Conservation (phyloP, 2,329 filamentous ascomycete species). For the Trichoderma koningii region DNA sequence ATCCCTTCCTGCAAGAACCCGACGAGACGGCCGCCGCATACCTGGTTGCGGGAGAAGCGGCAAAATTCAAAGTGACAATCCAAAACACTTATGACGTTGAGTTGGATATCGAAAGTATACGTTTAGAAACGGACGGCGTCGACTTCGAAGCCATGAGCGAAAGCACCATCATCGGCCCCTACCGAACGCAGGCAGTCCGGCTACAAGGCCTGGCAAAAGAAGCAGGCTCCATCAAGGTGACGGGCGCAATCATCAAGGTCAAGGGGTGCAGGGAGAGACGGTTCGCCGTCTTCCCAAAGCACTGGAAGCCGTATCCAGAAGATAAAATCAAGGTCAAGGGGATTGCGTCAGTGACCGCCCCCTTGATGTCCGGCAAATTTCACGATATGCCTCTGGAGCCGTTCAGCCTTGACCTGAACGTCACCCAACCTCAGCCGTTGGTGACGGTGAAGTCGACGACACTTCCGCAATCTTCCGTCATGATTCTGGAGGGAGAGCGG, state of each 20-base stretch:
- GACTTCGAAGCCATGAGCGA: constrained; percentile 68
- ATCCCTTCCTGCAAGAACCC: constrained; percentile 77
- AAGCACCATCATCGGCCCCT: constrained; percentile 72
- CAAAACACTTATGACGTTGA: constrained; percentile 96
- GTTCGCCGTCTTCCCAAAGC: constrained; percentile 79
- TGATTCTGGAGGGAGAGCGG: constrained; percentile 89
- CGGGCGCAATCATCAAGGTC: constrained; percentile 77
- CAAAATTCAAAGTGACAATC: constrained; percentile 77
- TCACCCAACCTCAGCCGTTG: constrained; percentile 78
- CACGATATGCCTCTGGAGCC: constrained; percentile 48
- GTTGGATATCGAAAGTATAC: constrained; percentile 81
- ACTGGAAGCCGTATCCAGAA: constrained; percentile 71
- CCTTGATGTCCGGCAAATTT: constrained; percentile 44
- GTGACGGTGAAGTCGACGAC: constrained; percentile 75
- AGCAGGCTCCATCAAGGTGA: constrained; percentile 70
- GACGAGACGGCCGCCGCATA: constrained; percentile 65
- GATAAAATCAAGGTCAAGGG: constrained; percentile 77
- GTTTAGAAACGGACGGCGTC: constrained; percentile 71
- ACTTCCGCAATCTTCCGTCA: constrained; percentile 80
- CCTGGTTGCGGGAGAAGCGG: constrained; percentile 76
- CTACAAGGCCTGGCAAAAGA: constrained; percentile 68
- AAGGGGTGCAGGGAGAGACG: constrained; percentile 77
- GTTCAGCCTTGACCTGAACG: constrained; percentile 63
- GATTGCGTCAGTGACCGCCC: constrained; percentile 56
- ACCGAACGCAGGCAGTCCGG: constrained; percentile 76